These are phyloP conservation scores for Lasiosphaeriaceae sp. DNA, from an alignment of 495 filamentous ascomycete genomes.

Conservation along the genomic window DNA sequence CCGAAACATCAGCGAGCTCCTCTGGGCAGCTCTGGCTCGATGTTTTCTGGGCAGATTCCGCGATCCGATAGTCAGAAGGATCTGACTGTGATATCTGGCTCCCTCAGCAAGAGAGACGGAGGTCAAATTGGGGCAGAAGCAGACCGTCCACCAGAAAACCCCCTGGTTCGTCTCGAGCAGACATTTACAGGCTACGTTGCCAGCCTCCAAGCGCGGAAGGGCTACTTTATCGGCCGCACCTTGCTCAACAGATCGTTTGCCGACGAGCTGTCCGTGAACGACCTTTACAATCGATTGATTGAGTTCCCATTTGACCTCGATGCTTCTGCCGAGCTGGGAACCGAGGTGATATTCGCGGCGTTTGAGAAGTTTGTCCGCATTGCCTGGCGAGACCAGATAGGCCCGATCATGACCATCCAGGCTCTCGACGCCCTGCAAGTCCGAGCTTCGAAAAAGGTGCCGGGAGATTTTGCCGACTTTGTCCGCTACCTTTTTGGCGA, in stretches of 20 bases:
- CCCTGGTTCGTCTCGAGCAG: constrained; percentile 71
- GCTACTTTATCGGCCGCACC: constrained; percentile 74
- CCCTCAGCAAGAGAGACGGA: constrained; percentile 46
- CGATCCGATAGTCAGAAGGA: constrained; percentile 42
- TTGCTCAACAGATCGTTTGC: constrained; percentile 66
- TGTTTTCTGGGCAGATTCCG: constrained; percentile 29
- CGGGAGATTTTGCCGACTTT: constrained; percentile 79
- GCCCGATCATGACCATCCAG: constrained; percentile 65
- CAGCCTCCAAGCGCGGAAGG: constrained; percentile 76
- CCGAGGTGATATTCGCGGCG: constrained; percentile 87
- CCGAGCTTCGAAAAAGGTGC: constrained; percentile 68
- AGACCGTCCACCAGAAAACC: constrained; percentile 47
- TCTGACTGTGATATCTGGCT: constrained; percentile 39
- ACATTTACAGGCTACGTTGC: constrained; percentile 81
- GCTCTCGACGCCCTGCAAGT: constrained; percentile 65
- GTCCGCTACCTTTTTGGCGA: constrained; percentile 72
- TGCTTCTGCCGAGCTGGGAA: constrained; percentile 66
- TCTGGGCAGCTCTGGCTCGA: constrained; percentile 28
- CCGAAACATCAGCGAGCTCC: constrained; percentile 38
- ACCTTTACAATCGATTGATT: constrained; percentile 84
- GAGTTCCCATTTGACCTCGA: constrained; percentile 76
- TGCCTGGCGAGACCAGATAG: constrained; percentile 87
- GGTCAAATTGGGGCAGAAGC: constrained; percentile 42
- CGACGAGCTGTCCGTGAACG: constrained; percentile 78
- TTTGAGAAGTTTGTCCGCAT: constrained; percentile 91